Conservation (phyloP, 1,284 basidiomycete species). For the Cryptococcus jaspeensis region DNA sequence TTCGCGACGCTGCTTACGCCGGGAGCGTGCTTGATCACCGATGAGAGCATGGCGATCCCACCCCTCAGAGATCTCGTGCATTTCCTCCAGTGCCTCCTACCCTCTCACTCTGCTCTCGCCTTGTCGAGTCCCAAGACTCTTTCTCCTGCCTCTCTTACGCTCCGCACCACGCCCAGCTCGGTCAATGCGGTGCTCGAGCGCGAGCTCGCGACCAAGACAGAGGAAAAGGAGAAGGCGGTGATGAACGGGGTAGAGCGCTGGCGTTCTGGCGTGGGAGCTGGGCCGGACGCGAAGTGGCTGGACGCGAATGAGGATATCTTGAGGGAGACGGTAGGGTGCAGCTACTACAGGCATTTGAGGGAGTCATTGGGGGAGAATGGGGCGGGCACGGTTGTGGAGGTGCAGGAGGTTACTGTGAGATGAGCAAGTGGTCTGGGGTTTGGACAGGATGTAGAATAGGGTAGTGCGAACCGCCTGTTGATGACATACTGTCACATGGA, state of each 20-base stretch:
- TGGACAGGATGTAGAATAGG: neutral
- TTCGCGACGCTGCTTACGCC: constrained; percentile 9
- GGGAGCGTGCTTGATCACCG: neutral
- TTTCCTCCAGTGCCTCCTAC: constrained; percentile 13
- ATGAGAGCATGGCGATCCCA: neutral
- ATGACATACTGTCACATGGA: neutral
- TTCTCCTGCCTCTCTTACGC: too few relatives aligned
- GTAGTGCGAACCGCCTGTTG: neutral
- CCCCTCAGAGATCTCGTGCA: constrained; percentile 6
- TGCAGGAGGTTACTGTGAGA: neutral
- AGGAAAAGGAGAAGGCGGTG: neutral
- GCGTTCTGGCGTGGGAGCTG: neutral
- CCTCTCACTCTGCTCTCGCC: constrained; percentile 6
- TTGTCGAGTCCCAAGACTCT: neutral
- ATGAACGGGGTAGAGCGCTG: neutral
- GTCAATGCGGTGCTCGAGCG: neutral
- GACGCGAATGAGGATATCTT: constrained; percentile 13
- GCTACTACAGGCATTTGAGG: constrained; percentile 13
- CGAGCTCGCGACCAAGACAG: neutral
- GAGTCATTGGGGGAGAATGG: neutral
- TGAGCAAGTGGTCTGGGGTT: neutral
- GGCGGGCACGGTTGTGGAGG: neutral
- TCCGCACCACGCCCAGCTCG: neutral
- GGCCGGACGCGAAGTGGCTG: constrained; percentile 6
- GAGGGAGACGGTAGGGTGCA: constrained; percentile 12